Evolutionary conservation across 2,329 filamentous ascomycete species (phyloP).

Genomic region (Ilyonectria sp.): DNA sequence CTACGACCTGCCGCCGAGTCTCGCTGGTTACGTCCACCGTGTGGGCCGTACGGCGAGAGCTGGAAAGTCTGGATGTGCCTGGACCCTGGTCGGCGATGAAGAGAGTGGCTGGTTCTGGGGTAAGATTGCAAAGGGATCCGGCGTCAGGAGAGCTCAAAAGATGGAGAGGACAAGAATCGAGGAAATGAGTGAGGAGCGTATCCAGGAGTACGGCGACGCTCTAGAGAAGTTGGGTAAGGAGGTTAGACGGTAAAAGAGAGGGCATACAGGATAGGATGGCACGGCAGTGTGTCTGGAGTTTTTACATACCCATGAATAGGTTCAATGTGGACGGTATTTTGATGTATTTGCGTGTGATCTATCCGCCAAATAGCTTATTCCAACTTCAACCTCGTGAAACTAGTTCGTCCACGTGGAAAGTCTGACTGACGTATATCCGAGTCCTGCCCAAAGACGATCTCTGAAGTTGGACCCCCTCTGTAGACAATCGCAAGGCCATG

Average conservation of each 20-base stretch:
- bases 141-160: constrained; percentile 61
- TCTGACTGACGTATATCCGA: too few species aligned
- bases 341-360: neutral
- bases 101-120: constrained; percentile 96
- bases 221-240: constrained; percentile 75
- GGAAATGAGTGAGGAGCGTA: constrained; percentile 63
- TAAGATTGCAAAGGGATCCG: constrained; percentile 76
- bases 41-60: constrained; percentile 93
- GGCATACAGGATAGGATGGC: constrained; percentile 19
- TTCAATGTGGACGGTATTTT: neutral
- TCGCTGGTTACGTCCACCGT: constrained; percentile 90
- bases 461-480: too few species aligned
- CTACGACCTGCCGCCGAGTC: constrained; percentile 89
- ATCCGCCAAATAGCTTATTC: too few species aligned
- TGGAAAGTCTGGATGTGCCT: constrained; percentile 81
- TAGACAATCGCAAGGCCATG: too few species aligned
- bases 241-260: constrained; percentile 57
- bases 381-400: too few species aligned
- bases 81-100: constrained; percentile 86
- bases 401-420: too few species aligned
- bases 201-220: constrained; percentile 68
- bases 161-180: constrained; percentile 65
- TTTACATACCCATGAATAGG: constrained; percentile 35
- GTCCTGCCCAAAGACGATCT: too few species aligned
- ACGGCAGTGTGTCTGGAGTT: constrained; percentile 29